Base-by-base conservation (phyloP, 2,329 filamentous ascomycete species). In the Fusarium sororula region DNA sequence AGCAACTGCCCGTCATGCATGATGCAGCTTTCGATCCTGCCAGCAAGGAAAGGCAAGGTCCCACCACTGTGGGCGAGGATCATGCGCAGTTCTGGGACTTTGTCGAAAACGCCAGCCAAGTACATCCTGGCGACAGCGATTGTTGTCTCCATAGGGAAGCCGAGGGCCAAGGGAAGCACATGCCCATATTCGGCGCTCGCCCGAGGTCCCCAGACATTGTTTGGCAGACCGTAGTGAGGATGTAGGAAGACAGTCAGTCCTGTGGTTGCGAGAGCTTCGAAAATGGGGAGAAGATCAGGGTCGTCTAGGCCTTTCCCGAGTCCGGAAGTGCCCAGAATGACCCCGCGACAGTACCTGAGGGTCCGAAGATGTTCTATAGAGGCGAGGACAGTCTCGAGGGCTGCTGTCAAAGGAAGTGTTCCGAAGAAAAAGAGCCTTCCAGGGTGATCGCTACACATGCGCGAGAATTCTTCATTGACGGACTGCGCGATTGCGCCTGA, bases 71-170 rank as follows among this genome's bases (percentile, higher is more conserved):
- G 95, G 1, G 95, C 95, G 9, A 98, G 86, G 61, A 98, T 85
- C 79, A 98, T 90, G 28, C 90, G 87, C 70, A 98, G 83, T 14
- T 85, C 84, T 0, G 88, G 89, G 50, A 94, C 92, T 15, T 89
- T 87, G 81, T 97, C 94, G 81, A 96, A 98, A 1, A 97, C 93
- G 0, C 94, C 93, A 0, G 92, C 89, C n/a, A 98, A 85, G 61
- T 94, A 91, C 94, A 98, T 97, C 53, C 95, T 87, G 8, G 93
- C 90, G 5, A 98, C 91, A 0, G 95, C 94, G 76, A 98, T 96
- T 4, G 95, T 98, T 2, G 95, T 98, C 83, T 98, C 95, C 75
- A 98, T 89, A 0, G 95, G 95, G 80, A 98, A 98, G 0, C 95
- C 95, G 7, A 98, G 85, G 0, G 94, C 94, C 1, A 98, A 85